Evolutionary conservation across 73 alveolate genomes (phyloP), one percentile per base, ranked within the genome.

Genomic region (Paramecium sexaurelia): DNA sequence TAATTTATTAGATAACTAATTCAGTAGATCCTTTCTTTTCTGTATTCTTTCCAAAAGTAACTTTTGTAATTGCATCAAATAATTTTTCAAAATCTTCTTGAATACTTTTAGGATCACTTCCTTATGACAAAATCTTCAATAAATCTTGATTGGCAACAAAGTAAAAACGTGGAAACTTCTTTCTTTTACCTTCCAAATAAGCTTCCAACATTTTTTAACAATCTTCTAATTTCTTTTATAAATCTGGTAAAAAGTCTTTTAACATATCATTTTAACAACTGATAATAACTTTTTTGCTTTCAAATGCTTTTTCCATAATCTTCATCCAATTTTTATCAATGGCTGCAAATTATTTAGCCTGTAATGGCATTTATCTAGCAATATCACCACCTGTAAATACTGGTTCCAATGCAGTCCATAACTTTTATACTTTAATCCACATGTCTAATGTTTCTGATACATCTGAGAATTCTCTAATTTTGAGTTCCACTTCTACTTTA

Each of bases 301-400:
- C 99, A 55, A 97, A 98, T 7, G 99, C 99, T 94, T 98, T 97
- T 92, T 98, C 99, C 99, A 97, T 97, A 93, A 99, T 97, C 91
- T 99, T 99, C 84, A 95, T 95, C 99, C 99, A 99, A 91, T 94
- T 95, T 93, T 98, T 98, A 94, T 99, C 99, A 57, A 99, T 95
- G 87, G 97, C 97, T 93, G 95, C 98, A 98, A 99, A 99, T 93
- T 98, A 97, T 96, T 98, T 98, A 20, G 99, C 99, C 92, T 99
- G 99, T 92, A 98, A 95, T 35, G 99, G 99, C 98, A 98, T 96
- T 94, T 98, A 98, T 95, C 98, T 98, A 87, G 99, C 99, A 91
- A 99, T 99, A 96, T 99, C 99, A 66, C 99, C 99, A 9, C 99
- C 99, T 86, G 99, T 98, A 97, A 99, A 99, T 96, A 99, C 99